A percentile compares a stretch with the other conserved stretches of the same genome.
Conservation (phyloP, 176 grass and related monocot species). For the Eragrostis curvula region DNA sequence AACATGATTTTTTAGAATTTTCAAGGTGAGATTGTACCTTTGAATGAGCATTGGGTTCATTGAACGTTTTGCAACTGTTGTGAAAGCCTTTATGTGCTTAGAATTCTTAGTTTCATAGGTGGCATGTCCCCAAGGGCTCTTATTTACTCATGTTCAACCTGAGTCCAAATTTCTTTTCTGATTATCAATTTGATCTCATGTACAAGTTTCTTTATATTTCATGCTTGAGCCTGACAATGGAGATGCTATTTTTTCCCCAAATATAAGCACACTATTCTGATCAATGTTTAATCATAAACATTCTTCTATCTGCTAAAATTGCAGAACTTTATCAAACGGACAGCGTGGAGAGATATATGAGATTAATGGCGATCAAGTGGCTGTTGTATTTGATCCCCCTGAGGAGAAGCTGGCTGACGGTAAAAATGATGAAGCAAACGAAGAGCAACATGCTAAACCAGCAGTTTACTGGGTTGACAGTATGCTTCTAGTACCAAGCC, state of each 20-base stretch:
- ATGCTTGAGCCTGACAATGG: conserved; percentile 3
- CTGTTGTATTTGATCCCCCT: conserved; percentile 83
- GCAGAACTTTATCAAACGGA: conserved; percentile 78
- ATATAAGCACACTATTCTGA: conserved; percentile 10
- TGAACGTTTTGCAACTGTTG: neutral
- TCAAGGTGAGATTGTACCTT: neutral
- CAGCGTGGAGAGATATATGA: conserved; percentile 87
- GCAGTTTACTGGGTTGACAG: conserved; percentile 78
- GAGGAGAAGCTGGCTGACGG: conserved; percentile 52
- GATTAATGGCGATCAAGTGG: conserved; percentile 81
- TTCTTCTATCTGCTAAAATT: conserved; percentile 40
- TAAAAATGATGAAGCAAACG: conserved; percentile 47
- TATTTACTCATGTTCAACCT: conserved; percentile 3
- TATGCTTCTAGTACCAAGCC: conserved; percentile 63
- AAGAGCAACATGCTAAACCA: conserved; percentile 55
- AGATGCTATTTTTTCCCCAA: neutral
- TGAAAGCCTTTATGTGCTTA: conserved; percentile 24
- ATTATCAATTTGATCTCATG: conserved; percentile 32
- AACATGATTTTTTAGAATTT: neutral
- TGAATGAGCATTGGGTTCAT: neutral
- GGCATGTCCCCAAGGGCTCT: neutral
- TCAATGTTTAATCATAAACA: neutral
- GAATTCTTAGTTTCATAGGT: conserved; percentile 15
- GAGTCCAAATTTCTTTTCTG: conserved; percentile 23
- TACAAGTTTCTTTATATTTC: neutral